These are phyloP conservation scores for Yamagishiella unicocca DNA, from an alignment of 139 green algal species.

Conservation along the genomic window DNA sequence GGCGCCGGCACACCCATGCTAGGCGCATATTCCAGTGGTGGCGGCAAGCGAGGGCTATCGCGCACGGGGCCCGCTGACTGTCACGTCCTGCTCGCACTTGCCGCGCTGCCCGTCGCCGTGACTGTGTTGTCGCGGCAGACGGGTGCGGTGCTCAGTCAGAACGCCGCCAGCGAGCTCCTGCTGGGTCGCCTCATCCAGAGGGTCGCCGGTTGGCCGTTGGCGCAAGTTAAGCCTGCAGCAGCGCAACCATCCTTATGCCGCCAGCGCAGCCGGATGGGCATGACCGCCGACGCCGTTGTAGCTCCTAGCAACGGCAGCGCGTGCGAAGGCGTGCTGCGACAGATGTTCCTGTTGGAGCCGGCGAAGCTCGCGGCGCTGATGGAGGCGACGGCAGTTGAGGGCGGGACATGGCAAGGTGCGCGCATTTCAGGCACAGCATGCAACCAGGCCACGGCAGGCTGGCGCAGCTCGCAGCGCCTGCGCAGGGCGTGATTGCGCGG, in stretches of 20 bases:
- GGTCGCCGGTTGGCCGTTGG: neutral
- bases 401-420: slow-evolving; percentile 3
- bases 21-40: neutral
- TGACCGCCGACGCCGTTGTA: neutral
- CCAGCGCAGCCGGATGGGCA: neutral
- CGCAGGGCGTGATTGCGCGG: no score
- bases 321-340: neutral
- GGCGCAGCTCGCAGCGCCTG: no score
- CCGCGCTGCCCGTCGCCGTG: neutral
- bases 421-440: no score
- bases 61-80: neutral
- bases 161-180: slow-evolving; percentile 18
- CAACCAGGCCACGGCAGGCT: no score
- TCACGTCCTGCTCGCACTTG: neutral
- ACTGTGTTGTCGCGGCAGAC: neutral
- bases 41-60: neutral
- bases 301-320: neutral
- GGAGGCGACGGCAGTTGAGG: neutral
- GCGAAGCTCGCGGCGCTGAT: slow-evolving; percentile 3
- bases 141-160: neutral
- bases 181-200: neutral
- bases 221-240: neutral
- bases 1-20: neutral
- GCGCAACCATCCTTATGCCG: neutral
- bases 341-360: neutral